Percentiles rank a stretch among this genome's conserved stretches.
phyloP scores from a whole-genome alignment of 768 basidiomycete species.

The Lyophyllum decastes region DNA sequence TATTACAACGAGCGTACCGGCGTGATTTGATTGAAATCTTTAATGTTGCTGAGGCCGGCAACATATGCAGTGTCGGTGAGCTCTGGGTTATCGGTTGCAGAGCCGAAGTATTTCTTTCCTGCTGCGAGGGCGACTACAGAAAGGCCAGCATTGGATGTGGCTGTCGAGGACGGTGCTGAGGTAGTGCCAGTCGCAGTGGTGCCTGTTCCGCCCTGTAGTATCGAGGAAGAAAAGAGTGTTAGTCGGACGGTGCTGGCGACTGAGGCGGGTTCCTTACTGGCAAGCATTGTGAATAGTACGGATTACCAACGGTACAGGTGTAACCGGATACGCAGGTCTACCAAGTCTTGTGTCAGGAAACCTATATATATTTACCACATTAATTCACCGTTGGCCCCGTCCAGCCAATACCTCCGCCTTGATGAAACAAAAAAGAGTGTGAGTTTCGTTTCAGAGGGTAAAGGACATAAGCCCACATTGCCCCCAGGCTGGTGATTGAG shows the following conservation, averaged over 20 bases:
- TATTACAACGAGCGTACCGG: conserved; percentile 20
- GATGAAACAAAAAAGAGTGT: background rate
- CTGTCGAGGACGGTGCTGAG: conserved; percentile 13
- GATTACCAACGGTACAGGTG: conserved; percentile 36
- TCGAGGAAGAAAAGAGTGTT: background rate
- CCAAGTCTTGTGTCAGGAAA: background rate
- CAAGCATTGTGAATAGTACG: conserved; percentile 48
- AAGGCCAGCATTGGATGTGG: conserved; percentile 29
- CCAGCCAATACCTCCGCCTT: conserved; percentile 28
- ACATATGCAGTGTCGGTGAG: conserved; percentile 44
- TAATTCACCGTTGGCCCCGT: conserved; percentile 30
- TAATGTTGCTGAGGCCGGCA: conserved; percentile 37
- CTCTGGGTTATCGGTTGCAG: conserved; percentile 51
- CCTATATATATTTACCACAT: background rate
- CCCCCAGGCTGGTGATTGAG: conserved; percentile 32
- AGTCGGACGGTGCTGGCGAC: background rate
- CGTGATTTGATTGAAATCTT: conserved; percentile 31
- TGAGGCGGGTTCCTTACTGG: conserved; percentile 17
- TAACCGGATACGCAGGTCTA: conserved; percentile 43
- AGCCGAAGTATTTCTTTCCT: conserved; percentile 51
- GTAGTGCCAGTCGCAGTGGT: conserved; percentile 7
- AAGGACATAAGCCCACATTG: conserved; percentile 29
- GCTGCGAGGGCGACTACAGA: conserved; percentile 51
- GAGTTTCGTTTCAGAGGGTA: background rate
- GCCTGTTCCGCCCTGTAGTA: background rate